Evolutionary conservation across 2,329 filamentous ascomycete genomes (phyloP).

Genomic region (Penicillium olsonii): DNA sequence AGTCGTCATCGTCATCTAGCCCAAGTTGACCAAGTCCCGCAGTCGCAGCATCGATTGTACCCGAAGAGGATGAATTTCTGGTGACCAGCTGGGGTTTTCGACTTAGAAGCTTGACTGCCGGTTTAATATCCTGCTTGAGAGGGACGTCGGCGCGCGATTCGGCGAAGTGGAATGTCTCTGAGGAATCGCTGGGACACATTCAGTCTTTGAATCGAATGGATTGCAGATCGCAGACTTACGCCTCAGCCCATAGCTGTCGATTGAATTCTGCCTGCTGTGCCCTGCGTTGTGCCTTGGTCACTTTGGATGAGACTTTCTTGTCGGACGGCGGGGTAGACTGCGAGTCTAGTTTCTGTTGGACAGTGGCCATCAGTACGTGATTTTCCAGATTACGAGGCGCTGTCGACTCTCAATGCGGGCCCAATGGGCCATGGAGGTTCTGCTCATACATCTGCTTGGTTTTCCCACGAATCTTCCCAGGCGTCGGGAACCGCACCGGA

Average conservation of each 20-base stretch:
- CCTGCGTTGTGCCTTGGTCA: conserved; percentile 74
- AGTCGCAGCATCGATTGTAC: conserved; percentile 43
- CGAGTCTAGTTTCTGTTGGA: conserved; percentile 41
- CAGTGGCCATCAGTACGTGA: conserved; percentile 8
- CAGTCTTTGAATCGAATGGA: neutral
- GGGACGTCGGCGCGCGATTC: conserved; percentile 65
- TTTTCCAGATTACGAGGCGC: neutral
- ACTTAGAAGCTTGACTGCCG: conserved; percentile 79
- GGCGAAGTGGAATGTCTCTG: conserved; percentile 73
- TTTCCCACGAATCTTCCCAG: conserved; percentile 93
- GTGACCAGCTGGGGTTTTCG: conserved; percentile 73
- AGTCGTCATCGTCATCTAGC: conserved; percentile 64
- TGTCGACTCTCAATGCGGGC: neutral
- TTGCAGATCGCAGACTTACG: conserved; percentile 53
- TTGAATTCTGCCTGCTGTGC: conserved; percentile 82
- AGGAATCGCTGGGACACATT: conserved; percentile 62
- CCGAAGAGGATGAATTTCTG: conserved; percentile 50
- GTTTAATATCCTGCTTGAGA: conserved; percentile 72
- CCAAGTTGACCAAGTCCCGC: conserved; percentile 50
- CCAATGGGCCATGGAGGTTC: neutral
- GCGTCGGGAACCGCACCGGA: conserved; percentile 67
- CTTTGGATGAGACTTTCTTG: conserved; percentile 52
- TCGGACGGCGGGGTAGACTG: conserved; percentile 42
- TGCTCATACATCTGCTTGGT: conserved; percentile 67
- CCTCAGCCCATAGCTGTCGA: conserved; percentile 83